Evolutionary conservation across 345 rosid genomes (phyloP).

Genomic region (Dipteronia dyeriana): DNA sequence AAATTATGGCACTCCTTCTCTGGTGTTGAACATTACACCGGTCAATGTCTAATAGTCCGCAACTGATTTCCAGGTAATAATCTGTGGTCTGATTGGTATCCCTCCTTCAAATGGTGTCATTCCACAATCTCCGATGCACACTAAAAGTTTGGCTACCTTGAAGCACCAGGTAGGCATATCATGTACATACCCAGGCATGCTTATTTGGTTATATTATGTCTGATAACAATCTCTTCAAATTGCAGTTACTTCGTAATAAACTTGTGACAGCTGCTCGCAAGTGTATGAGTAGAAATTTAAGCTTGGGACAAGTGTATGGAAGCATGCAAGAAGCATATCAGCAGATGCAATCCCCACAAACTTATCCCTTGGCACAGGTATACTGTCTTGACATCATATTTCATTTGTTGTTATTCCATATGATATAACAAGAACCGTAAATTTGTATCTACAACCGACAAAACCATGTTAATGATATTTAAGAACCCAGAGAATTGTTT

Average conservation of each 20-base stretch:
- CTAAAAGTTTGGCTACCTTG: slow-evolving; percentile 78
- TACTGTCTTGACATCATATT: slow-evolving; percentile 11
- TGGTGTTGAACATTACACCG: slow-evolving; percentile 16
- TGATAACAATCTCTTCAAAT: neutral
- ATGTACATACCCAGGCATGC: neutral
- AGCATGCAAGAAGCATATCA: slow-evolving; percentile 81
- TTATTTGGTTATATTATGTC: neutral
- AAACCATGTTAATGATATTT: neutral
- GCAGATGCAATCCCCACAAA: slow-evolving; percentile 71
- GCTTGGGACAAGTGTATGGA: slow-evolving; percentile 61
- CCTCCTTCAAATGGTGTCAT: slow-evolving; percentile 88
- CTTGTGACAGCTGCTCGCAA: slow-evolving; percentile 65
- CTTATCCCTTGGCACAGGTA: slow-evolving; percentile 58
- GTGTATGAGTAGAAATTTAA: slow-evolving; percentile 56
- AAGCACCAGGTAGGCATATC: slow-evolving; percentile 62
- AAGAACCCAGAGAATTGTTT: neutral
- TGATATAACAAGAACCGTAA: neutral
- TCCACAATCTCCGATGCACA: slow-evolving; percentile 89
- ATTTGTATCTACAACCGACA: neutral
- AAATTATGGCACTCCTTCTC: slow-evolving; percentile 3
- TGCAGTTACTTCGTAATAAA: slow-evolving; percentile 67
- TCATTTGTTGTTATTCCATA: slow-evolving; percentile 6
- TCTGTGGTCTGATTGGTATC: slow-evolving; percentile 76
- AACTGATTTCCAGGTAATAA: slow-evolving; percentile 48
- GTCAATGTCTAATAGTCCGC: slow-evolving; percentile 13